Evolutionary conservation across 2,329 filamentous ascomycete genomes (phyloP).

Genomic region (Thermoascus crustaceus): DNA sequence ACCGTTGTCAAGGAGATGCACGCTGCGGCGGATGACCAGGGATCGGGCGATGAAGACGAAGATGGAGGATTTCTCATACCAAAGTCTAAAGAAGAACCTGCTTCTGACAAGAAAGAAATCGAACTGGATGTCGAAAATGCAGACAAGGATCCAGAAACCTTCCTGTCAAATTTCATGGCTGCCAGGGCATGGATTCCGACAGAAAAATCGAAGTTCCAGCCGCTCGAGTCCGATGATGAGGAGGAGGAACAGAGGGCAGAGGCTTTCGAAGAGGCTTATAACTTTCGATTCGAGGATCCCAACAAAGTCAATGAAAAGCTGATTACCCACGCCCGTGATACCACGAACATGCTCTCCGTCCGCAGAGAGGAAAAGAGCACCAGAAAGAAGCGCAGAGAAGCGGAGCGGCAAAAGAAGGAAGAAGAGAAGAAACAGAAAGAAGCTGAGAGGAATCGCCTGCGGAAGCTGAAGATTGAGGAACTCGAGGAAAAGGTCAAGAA

Average conservation of each 20-base stretch:
- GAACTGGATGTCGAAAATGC: slow-evolving; percentile 64
- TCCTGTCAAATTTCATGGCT: slow-evolving; percentile 92
- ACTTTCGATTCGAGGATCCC: slow-evolving; percentile 91
- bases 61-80: slow-evolving; percentile 68
- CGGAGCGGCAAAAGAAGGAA: slow-evolving; percentile 69
- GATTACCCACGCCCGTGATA: slow-evolving; percentile 80
- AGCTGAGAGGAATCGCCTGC: slow-evolving; percentile 72
- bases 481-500: slow-evolving; percentile 76
- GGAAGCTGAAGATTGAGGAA: slow-evolving; percentile 85
- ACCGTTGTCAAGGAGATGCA: slow-evolving; percentile 75
- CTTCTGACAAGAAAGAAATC: slow-evolving; percentile 37
- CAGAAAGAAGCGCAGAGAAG: slow-evolving; percentile 69
- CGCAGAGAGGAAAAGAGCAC: slow-evolving; percentile 72
- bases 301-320: slow-evolving; percentile 79
- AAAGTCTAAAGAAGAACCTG: slow-evolving; percentile 47
- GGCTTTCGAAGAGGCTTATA: slow-evolving; percentile 86
- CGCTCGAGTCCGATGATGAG: slow-evolving; percentile 89
- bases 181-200: slow-evolving; percentile 78
- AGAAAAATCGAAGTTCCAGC: slow-evolving; percentile 59
- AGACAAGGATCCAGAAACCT: slow-evolving; percentile 83
- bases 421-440: slow-evolving; percentile 66
- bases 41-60: slow-evolving; percentile 49
- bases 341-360: slow-evolving; percentile 72
- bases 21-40: slow-evolving; percentile 45
- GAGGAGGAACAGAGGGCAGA: slow-evolving; percentile 67